Base-by-base conservation (phyloP, 2,329 filamentous ascomycete species). In the Blastomyces silverae region DNA sequence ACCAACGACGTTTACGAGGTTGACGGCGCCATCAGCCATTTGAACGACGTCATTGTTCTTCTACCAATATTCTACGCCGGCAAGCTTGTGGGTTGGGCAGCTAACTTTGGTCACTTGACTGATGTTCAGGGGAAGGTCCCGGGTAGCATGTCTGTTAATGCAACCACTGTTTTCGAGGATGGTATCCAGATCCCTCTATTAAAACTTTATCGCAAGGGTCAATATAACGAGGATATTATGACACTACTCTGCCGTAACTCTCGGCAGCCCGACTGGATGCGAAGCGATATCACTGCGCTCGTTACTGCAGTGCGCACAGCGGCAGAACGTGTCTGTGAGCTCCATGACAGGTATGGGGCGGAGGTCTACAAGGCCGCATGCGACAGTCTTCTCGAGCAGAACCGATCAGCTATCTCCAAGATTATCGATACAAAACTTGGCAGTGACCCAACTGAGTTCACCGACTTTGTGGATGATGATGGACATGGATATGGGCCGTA, bases 1-100 rank as follows among this genome's bases (percentile, higher is more conserved):
- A 83, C 81, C 22, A 82, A 83, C 64, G 81, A 83, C 60, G 78
- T 79, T 3, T 83, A 82, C 66, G 77, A 80, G 60, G 77, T 81
- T 0, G 74, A 79, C 34, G 81, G 81, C 10, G 80, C 81, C 6
- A 79, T 83, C 39, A 82, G 78, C 6, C 80, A 83, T 68, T 70
- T 82, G 4, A 82, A 82, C 71, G 80, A 82, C 65, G 77, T 82
- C 5, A 80, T 83, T n/a, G 76, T 82, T 1, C 68, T 83, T 0
- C 69, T 82, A 1, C 81, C 81, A 1, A 82, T 83, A 46, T 79
- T 79, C 67, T 74, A 79, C 62, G 67, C 80, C 11, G 74, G 78
- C 64, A 71, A 74, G 25, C 71, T 82, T 1, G 76, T 82, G 34
- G 81, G 80, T 0, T 83, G 79, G 76, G 77, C 80, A 0, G 80